phyloP scores from a whole-genome alignment of 495 filamentous ascomycete species.

The Lepidopterella palustris region DNA sequence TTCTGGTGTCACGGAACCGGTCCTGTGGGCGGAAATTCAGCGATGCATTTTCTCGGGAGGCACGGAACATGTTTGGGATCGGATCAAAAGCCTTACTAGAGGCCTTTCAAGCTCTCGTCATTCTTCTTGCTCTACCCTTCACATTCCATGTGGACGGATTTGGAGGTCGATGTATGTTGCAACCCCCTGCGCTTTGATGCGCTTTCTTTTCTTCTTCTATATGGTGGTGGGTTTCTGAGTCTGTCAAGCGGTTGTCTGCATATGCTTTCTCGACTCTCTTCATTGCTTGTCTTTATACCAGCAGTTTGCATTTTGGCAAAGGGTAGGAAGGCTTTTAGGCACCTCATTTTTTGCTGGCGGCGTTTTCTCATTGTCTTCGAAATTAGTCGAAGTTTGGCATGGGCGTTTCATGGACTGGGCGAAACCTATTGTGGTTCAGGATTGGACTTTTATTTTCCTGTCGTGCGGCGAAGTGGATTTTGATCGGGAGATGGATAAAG shows the following conservation, averaged over 20 bases:
- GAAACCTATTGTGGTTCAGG: neutral
- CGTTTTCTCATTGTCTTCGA: conserved; percentile 12
- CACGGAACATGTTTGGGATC: neutral
- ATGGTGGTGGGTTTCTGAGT: neutral
- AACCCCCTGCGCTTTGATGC: neutral
- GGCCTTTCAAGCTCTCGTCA: neutral
- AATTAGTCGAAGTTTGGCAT: no score
- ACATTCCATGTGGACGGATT: neutral
- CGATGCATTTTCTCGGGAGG: neutral
- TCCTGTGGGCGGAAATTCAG: neutral
- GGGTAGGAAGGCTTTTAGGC: conserved; percentile 14
- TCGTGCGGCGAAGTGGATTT: neutral
- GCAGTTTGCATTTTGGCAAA: conserved; percentile 26
- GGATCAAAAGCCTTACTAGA: neutral
- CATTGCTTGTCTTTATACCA: conserved; percentile 25
- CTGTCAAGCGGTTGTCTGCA: neutral
- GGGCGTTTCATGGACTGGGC: conserved; percentile 6
- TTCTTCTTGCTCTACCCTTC: neutral
- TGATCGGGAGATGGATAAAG: no score
- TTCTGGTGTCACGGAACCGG: neutral
- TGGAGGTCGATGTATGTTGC: neutral
- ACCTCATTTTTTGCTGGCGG: conserved; percentile 7
- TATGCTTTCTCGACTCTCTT: neutral
- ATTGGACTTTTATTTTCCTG: neutral
- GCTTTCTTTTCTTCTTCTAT: neutral